phyloP scores from a whole-genome alignment of 2,329 filamentous ascomycete genomes.

The Teratosphaeria zuluensis region DNA sequence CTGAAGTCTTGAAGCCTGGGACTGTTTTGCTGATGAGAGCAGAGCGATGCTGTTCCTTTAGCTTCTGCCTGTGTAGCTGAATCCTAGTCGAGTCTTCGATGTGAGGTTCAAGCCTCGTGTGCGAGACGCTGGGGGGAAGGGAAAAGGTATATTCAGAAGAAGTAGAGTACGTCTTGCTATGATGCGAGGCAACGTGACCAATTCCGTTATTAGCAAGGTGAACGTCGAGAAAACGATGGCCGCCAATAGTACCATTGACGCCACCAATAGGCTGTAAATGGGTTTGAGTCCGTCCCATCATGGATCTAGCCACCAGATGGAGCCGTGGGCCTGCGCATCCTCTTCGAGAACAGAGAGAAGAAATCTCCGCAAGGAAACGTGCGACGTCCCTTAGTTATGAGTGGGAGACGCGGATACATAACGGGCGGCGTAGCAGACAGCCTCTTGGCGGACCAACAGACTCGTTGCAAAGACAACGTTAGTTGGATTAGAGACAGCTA shows the following conservation, averaged over 20 bases:
- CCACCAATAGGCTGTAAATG: not conserved
- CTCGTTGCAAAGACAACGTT: not conserved
- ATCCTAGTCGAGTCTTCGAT: slow-evolving; percentile 19
- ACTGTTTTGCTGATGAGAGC: slow-evolving; percentile 19
- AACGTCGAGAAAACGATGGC: slow-evolving; percentile 14
- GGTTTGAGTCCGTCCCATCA: slow-evolving; percentile 4
- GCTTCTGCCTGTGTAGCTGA: slow-evolving; percentile 21
- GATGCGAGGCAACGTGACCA: slow-evolving; percentile 4
- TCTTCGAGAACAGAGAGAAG: not conserved
- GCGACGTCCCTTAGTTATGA: not conserved
- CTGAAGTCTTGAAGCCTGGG: slow-evolving; percentile 27
- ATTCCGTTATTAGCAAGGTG: slow-evolving; percentile 8
- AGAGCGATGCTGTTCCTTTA: slow-evolving; percentile 17
- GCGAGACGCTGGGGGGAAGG: slow-evolving; percentile 3
- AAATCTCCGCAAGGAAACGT: not conserved
- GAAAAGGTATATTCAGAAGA: slow-evolving; percentile 2
- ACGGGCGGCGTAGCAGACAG: not conserved
- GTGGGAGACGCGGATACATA: not conserved
- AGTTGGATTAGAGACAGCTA: not conserved
- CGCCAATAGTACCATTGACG: slow-evolving; percentile 1
- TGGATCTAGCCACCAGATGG: not conserved
- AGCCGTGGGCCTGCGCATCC: not conserved
- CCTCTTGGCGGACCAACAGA: not conserved
- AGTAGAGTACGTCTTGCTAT: not conserved
- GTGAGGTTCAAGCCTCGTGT: slow-evolving; percentile 11